Conservation (phyloP, 2,329 filamentous ascomycete genomes). For the Penicillium griseofulvum region DNA sequence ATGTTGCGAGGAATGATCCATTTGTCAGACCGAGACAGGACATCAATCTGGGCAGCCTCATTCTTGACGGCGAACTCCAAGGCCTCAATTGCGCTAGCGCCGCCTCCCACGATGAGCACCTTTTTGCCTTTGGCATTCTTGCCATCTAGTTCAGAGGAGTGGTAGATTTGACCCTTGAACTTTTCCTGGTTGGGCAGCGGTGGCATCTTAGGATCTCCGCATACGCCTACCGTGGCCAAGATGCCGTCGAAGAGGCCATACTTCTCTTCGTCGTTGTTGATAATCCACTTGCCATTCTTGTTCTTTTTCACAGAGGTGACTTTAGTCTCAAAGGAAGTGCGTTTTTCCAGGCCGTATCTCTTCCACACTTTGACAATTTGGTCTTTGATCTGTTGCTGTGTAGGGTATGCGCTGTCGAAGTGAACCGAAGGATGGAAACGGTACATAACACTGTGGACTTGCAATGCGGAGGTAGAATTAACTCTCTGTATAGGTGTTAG, state of each 20-base stretch:
- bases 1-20: conserved; percentile 85
- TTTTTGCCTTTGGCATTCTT: conserved; percentile 71
- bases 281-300: conserved; percentile 67
- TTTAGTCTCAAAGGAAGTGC: conserved; percentile 68
- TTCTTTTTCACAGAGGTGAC: conserved; percentile 70
- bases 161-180: conserved; percentile 70
- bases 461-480: conserved; percentile 76
- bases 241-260: conserved; percentile 75
- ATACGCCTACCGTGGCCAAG: conserved; percentile 75
- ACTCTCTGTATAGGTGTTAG: conserved; percentile 55
- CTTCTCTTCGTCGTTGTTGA: conserved; percentile 69
- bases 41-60: conserved; percentile 65
- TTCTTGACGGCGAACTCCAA: conserved; percentile 72
- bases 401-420: conserved; percentile 74
- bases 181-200: conserved; percentile 66
- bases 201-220: conserved; percentile 73
- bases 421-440: conserved; percentile 77
- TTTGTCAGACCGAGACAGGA: conserved; percentile 76
- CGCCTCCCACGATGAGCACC: conserved; percentile 73
- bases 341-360: conserved; percentile 66
- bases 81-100: conserved; percentile 77
- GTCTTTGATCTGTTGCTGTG: conserved; percentile 69
- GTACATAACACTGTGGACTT: conserved; percentile 86
- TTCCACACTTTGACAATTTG: conserved; percentile 73
- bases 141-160: conserved; percentile 72